Evolutionary conservation across 2,329 filamentous ascomycete species (phyloP), one percentile per base, ranked within the genome.

Genomic region (Gyromitra esculenta): DNA sequence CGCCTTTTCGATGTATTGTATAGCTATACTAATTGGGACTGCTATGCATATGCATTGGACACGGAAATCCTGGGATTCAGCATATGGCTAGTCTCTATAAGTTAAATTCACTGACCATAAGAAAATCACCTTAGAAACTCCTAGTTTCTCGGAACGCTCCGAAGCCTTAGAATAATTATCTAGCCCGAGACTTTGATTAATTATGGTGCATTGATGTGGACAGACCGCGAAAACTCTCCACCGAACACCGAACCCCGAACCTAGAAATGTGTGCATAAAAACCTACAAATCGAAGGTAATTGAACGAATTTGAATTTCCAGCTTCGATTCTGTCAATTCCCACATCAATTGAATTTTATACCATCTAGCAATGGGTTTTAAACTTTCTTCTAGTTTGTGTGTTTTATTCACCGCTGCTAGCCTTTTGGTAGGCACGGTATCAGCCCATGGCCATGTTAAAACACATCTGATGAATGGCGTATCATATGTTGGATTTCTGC

Each of bases 401-500:
- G 11, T 75, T 9, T 39, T 75, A 5, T 25, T 64, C 43, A 31
- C 67, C 15, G 13, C 39, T 50, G 57, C 13, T 25, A 39, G n/a
- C 37, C 37, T 57, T 35, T 35, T 62, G 5, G 37, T 45, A n/a
- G 54, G 63, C n/a, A 35, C 43, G 3, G 48, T 69, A 39, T 69
- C 54, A 6, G 72, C 35, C 0, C 72, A 75, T 31, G 72, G 72
- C 4, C 72, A 75, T 75, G 64, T 75, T 15, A 75, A 75, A 43
- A 69, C 48, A 2, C 72, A 75, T 13, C 21, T 69, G 15, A 75
- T 75, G 64, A 64, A 75, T n/a, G 64, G 56, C 2, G 72, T 75
- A 13, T 8, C 56, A 21, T 75, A 75, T 48, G 48, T 68, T 43
- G 72, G 72, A 9, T 75, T 69, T 48, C 37, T 75, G 8, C 72